Base-by-base conservation (phyloP, 202 grass and related monocot genomes). In the Schoenoplectus triqueter region DNA sequence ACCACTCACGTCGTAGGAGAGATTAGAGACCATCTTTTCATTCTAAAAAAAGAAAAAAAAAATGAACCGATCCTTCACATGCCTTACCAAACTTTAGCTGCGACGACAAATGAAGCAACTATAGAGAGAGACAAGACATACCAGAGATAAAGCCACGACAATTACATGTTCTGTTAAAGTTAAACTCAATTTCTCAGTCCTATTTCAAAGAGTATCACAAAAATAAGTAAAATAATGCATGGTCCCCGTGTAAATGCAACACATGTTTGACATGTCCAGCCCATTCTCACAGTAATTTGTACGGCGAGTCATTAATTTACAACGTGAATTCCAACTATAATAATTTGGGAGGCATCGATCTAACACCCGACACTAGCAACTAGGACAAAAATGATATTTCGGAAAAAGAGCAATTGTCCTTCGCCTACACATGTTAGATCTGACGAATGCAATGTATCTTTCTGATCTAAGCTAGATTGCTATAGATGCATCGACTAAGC, bases 381-480 rank as follows among this genome's bases (percentile, higher is more conserved):
- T 76, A 15, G 11, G 48, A 55, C 10, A 55, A 55, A 54, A 57
- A 57, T n/a, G 22, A 41, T 40, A 41, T 40, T 56, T 57, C 5
- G 20, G 21, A 41, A 41, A 77, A 59, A 59, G 10, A 2, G 21
- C 21, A 77, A 59, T 41, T 59, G 51, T 77, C 73, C 51, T 76
- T 47, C 14, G 52, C 31, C 47, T 54, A 67, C 64, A 19, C 80
- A 49, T 69, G 64, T 69, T 82, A 69, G 64, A 82, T 82, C 80
- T 82, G 19, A 67, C 46, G 52, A 82, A 82, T 82, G 64, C 10
- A 69, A 69, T 15, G 41, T n/a, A 69, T 69, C 80, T 82, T 67
- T 82, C 62, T 69, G 19, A 69, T 64, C 39, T 72, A 21, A 69
- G 56, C 14, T 60, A 55, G 45, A 17, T 14, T 15, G 0, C 14